Evolutionary conservation across 2,329 filamentous ascomycete species (phyloP).

Genomic region (Botrytis medusae): DNA sequence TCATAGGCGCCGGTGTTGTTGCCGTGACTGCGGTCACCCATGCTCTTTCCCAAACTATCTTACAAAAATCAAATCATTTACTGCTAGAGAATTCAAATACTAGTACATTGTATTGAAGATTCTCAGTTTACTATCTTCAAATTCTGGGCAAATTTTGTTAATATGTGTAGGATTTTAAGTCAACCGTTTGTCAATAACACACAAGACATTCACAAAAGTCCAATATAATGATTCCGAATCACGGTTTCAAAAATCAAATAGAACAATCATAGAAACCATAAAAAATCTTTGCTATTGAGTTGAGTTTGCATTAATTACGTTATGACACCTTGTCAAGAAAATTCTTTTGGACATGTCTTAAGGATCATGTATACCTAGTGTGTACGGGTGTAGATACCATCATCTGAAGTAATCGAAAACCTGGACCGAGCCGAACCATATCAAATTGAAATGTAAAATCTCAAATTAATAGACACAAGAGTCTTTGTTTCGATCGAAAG

Average conservation of each 20-base stretch:
- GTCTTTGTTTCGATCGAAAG: background rate
- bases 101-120: background rate
- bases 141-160: background rate
- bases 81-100: background rate
- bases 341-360: background rate
- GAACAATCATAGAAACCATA: accelerated
- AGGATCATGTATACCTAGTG: background rate
- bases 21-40: background rate
- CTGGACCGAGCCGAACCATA: background rate
- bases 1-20: background rate
- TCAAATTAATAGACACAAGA: background rate
- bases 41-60: background rate
- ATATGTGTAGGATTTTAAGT: background rate
- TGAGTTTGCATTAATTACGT: background rate
- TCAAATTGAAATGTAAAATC: background rate
- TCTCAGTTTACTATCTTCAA: accelerated
- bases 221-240: background rate
- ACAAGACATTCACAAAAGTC: background rate
- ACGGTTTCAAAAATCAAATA: background rate
- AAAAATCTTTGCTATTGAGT: background rate
- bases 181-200: background rate
- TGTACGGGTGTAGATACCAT: background rate
- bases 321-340: background rate
- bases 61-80: background rate
- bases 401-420: background rate